phyloP scores from a whole-genome alignment of 305 asterid genomes.

The Solanum hybrid region DNA sequence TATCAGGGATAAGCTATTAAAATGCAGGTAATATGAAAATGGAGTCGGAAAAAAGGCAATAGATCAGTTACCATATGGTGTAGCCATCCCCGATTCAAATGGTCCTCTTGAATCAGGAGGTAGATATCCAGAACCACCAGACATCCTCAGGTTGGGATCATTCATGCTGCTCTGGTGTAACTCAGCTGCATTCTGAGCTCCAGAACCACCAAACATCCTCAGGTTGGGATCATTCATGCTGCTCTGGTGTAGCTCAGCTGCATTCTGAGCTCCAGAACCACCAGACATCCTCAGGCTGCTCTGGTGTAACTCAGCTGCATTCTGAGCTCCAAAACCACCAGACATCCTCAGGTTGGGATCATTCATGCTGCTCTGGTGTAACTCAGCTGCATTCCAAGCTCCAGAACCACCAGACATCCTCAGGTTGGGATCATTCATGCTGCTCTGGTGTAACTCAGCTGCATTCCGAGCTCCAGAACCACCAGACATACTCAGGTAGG shows the following conservation, averaged over 20 bases:
- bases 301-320: background rate
- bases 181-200: slow-evolving; percentile 7
- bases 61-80: slow-evolving; percentile 16
- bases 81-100: slow-evolving; percentile 8
- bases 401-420: background rate
- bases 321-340: background rate
- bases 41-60: background rate
- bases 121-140: slow-evolving; percentile 9
- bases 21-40: background rate
- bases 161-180: slow-evolving; percentile 3
- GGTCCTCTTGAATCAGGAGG: slow-evolving; percentile 8
- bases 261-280: slow-evolving; percentile 5
- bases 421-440: background rate
- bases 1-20: background rate
- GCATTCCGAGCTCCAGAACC: background rate
- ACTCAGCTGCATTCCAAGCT: background rate
- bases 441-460: background rate
- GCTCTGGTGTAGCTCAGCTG: slow-evolving; percentile 6
- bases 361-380: background rate
- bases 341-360: background rate
- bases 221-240: slow-evolving; percentile 8
- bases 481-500: background rate
- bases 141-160: slow-evolving; percentile 4
- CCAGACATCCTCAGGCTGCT: background rate
- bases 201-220: slow-evolving; percentile 1